Evolutionary conservation across 164 flowering plant species (phyloP).

Genomic region (Stephania cephalantha): DNA sequence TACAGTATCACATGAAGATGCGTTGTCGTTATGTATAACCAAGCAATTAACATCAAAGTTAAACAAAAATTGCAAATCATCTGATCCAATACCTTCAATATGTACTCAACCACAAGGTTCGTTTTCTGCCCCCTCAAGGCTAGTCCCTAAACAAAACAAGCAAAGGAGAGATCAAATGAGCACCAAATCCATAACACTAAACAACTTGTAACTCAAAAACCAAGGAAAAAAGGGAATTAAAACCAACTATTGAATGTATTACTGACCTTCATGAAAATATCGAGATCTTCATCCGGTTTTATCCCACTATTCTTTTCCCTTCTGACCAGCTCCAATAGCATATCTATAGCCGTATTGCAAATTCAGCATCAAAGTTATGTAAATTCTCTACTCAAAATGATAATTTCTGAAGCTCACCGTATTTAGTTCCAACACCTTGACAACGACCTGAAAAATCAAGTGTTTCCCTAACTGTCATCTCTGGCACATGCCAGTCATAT

Average conservation of each 20-base stretch:
- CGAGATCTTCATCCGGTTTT: slow-evolving; percentile 97
- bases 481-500: slow-evolving; percentile 81
- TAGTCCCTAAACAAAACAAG: slow-evolving; percentile 44
- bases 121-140: slow-evolving; percentile 79
- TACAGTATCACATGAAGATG: background rate
- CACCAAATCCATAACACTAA: background rate
- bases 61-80: background rate
- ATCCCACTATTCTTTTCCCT: slow-evolving; percentile 82
- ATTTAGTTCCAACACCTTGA: slow-evolving; percentile 88
- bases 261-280: slow-evolving; percentile 88
- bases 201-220: background rate
- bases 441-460: slow-evolving; percentile 82
- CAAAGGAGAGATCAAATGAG: background rate
- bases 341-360: slow-evolving; percentile 40
- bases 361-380: background rate
- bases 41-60: background rate
- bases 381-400: background rate
- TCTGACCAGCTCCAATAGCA: slow-evolving; percentile 92
- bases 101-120: slow-evolving; percentile 68
- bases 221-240: slow-evolving; percentile 5
- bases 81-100: slow-evolving; percentile 64
- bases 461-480: slow-evolving; percentile 94
- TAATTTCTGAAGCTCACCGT: slow-evolving; percentile 41
- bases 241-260: background rate
- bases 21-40: background rate